These are phyloP conservation scores for Hanseniaspora guilliermondii DNA, from an alignment of 805 yeast species.

Conservation along the genomic window DNA sequence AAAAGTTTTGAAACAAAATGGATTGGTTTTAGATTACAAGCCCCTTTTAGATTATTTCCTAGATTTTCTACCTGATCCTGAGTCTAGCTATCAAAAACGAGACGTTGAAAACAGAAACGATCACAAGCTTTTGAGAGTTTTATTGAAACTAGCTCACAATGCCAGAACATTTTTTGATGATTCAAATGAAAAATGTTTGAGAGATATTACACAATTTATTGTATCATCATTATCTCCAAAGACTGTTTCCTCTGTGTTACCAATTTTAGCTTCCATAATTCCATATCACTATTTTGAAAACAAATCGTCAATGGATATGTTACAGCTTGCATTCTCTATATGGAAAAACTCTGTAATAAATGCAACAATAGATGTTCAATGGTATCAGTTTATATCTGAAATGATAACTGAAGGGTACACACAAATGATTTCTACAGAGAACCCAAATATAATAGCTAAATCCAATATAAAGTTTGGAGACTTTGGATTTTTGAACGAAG, in stretches of 20 bases:
- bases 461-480: conserved; percentile 31
- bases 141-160: conserved; percentile 41
- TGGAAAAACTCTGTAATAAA: conserved; percentile 49
- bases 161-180: conserved; percentile 45
- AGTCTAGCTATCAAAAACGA: conserved; percentile 35
- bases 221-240: conserved; percentile 42
- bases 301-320: conserved; percentile 39
- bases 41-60: conserved; percentile 26
- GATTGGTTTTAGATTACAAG: conserved; percentile 29
- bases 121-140: conserved; percentile 35
- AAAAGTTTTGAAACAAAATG: conserved; percentile 21
- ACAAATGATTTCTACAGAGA: conserved; percentile 19
- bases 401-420: conserved; percentile 39
- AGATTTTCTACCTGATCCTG: conserved; percentile 36
- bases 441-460: conserved; percentile 23
- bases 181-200: conserved; percentile 29
- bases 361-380: conserved; percentile 46
- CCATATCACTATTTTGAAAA: conserved; percentile 33
- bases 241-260: conserved; percentile 40
- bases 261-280: conserved; percentile 40
- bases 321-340: conserved; percentile 57
- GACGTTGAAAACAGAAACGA: conserved; percentile 28
- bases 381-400: conserved; percentile 53
- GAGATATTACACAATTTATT: conserved; percentile 38
- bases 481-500: conserved; percentile 51